A percentile compares a stretch with the other conserved stretches of the same genome.
phyloP scores from a whole-genome alignment of 2,329 filamentous ascomycete species.

The Cercospora citrullina region DNA sequence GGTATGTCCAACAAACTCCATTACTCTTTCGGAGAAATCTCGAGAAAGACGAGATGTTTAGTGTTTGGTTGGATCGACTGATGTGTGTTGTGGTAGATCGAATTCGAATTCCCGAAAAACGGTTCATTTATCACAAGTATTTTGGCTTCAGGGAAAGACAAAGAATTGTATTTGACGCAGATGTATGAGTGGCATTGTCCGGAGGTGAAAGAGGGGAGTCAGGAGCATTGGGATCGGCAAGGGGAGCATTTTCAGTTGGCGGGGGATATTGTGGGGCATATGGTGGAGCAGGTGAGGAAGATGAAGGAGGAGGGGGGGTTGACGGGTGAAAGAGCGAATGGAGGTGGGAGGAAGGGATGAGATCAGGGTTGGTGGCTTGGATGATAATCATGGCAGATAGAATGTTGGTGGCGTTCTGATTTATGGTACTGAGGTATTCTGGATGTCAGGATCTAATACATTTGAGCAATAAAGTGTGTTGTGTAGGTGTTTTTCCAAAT shows the following conservation, averaged over 20 bases:
- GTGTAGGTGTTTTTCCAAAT: background rate
- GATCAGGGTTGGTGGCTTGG: background rate
- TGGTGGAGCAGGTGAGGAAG: background rate
- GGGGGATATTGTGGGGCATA: constrained; percentile 9
- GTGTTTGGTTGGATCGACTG: background rate
- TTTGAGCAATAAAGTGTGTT: background rate
- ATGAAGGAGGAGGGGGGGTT: constrained; percentile 4
- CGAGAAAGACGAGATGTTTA: no score
- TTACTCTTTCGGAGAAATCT: no score
- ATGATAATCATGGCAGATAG: no score
- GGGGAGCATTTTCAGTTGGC: constrained; percentile 5
- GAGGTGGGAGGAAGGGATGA: background rate
- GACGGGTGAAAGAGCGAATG: background rate
- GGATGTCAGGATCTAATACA: background rate
- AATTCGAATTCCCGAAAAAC: constrained; percentile 7
- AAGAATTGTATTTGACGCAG: constrained; percentile 6
- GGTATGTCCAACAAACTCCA: background rate
- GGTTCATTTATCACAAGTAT: constrained; percentile 11
- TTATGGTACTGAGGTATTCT: background rate
- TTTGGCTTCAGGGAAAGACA: constrained; percentile 1
- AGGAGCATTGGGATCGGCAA: constrained; percentile 9
- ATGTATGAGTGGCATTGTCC: constrained; percentile 16
- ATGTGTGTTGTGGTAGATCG: background rate
- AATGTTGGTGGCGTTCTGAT: no score
- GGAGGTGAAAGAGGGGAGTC: constrained; percentile 5